Percentiles rank a stretch among this genome's conserved stretches.
Evolutionary conservation across 352 stramenopile species (phyloP).

Genomic region (Phytopythium helicoides): DNA sequence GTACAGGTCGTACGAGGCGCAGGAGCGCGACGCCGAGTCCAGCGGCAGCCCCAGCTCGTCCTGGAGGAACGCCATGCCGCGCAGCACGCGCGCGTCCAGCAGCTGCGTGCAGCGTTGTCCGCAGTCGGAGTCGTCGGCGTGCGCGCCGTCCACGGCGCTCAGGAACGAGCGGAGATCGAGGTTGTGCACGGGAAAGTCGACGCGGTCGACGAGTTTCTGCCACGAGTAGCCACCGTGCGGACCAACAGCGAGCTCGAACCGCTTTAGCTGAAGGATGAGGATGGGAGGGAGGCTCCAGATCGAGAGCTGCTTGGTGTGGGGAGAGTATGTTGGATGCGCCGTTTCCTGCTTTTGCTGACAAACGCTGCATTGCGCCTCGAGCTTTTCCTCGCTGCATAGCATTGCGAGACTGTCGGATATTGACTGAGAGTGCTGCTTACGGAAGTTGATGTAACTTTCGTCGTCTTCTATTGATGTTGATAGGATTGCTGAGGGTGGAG

Average conservation of each 20-base stretch:
- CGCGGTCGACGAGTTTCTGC: constrained; percentile 83
- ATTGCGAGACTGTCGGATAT: constrained; percentile 42
- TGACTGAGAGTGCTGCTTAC: constrained; percentile 19
- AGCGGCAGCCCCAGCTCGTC: constrained; percentile 39
- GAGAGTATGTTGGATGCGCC: constrained; percentile 6
- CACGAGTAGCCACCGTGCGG: constrained; percentile 35
- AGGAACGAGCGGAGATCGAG: constrained; percentile 76
- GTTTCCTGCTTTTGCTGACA: constrained; percentile 16
- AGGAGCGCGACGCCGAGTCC: constrained; percentile 33
- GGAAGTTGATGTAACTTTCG: constrained; percentile 33
- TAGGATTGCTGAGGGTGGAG: neutral
- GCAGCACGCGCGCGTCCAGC: constrained; percentile 17
- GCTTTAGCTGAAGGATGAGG: constrained; percentile 67
- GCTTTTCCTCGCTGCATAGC: constrained; percentile 39
- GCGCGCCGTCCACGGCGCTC: constrained; percentile 4
- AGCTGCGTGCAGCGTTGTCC: constrained; percentile 4
- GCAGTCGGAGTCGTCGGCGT: constrained; percentile 14
- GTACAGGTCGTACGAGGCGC: constrained; percentile 90
- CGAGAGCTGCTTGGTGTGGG: constrained; percentile 47
- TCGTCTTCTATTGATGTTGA: constrained; percentile 16
- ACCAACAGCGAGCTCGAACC: constrained; percentile 39
- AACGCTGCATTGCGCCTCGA: constrained; percentile 41
- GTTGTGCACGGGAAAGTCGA: constrained; percentile 90
- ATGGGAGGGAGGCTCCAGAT: constrained; percentile 57
- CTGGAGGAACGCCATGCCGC: constrained; percentile 28